Evolutionary conservation across 768 basidiomycete genomes (phyloP), one percentile per base, ranked within the genome.

Genomic region (Clathrus columnatus): DNA sequence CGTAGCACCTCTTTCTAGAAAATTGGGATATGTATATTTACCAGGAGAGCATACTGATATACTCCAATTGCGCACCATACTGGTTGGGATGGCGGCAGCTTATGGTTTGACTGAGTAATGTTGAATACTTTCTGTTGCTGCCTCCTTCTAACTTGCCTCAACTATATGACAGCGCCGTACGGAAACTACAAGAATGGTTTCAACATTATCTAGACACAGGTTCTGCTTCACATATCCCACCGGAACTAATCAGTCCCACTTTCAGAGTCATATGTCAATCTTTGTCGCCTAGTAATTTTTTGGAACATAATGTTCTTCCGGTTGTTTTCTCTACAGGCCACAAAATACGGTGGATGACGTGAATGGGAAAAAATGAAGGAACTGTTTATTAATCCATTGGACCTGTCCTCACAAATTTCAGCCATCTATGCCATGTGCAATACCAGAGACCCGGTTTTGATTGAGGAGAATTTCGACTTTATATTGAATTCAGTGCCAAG

Each of bases 151-250:
- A 11, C 11, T 14, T 11, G 11, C n/a, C 36, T 14, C n/a, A 11
- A 36, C n/a, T 32, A 7, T n/a, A n/a, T n/a, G n/a, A 10, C 24
- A 93, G 88, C 47, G 85, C 88, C n/a, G 68, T 95, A 60, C 72
- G 77, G 47, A 87, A 91, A 64, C 72, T 95, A 50, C 71, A 75
- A 61, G 69, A 70, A 23, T 83, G 89, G 54, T 97, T 96, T 73
- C 70, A 73, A 30, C 70, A 78, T 28, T 91, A 83, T 65, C 67
- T 85, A 62, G 75, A 80, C 57, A 87, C 82, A 14, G 80, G 81
- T 7, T 87, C 95, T 64, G 81, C 85, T 62, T 84, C 84, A 0
- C 73, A 69, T 51, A 89, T 98, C 60, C 89, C 91, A 6, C 78
- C 82, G 24, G 94, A 97, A 69, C 69, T 98, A 45, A 77, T 85